phyloP scores from a whole-genome alignment of 768 basidiomycete species.

The Coprinopsis strossmayeri region DNA sequence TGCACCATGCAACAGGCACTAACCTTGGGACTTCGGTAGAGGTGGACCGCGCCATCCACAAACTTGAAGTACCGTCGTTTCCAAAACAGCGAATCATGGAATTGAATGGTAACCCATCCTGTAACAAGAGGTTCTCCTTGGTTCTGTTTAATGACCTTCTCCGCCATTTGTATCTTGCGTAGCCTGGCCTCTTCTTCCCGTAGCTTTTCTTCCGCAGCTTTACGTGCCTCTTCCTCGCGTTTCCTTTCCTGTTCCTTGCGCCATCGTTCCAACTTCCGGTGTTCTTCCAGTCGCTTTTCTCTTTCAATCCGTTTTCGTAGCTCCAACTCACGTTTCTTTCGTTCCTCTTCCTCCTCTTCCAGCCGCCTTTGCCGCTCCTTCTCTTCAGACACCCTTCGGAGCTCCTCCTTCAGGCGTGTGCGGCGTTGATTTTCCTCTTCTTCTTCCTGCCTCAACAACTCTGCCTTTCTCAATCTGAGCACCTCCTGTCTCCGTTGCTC shows the following conservation, averaged over 20 bases:
- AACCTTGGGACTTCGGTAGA: constrained; percentile 51
- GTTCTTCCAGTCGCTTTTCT: constrained; percentile 43
- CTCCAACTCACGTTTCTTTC: constrained; percentile 34
- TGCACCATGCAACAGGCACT: background rate
- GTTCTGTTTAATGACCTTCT: constrained; percentile 31
- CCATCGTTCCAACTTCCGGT: constrained; percentile 47
- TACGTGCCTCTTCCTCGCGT: constrained; percentile 37
- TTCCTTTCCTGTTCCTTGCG: constrained; percentile 39
- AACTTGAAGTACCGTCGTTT: constrained; percentile 61
- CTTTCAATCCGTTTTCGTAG: constrained; percentile 40
- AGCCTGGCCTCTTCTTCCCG: constrained; percentile 36
- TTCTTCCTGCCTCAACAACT: constrained; percentile 30
- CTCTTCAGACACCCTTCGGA: constrained; percentile 28
- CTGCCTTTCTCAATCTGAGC: constrained; percentile 37
- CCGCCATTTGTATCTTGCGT: constrained; percentile 39
- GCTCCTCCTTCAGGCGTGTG: constrained; percentile 30
- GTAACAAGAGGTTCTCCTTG: constrained; percentile 29
- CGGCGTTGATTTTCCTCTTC: constrained; percentile 38
- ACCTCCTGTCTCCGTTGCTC: constrained; percentile 37
- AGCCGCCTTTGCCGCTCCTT: constrained; percentile 30
- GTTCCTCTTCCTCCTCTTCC: constrained; percentile 42
- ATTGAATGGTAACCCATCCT: constrained; percentile 62
- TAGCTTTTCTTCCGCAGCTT: constrained; percentile 35
- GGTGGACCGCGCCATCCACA: constrained; percentile 34
- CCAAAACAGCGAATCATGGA: constrained; percentile 48